Percentiles rank a stretch among this genome's conserved stretches.
Conservation (phyloP, 1,284 basidiomycete species). For the Rugosomyces carneus region DNA sequence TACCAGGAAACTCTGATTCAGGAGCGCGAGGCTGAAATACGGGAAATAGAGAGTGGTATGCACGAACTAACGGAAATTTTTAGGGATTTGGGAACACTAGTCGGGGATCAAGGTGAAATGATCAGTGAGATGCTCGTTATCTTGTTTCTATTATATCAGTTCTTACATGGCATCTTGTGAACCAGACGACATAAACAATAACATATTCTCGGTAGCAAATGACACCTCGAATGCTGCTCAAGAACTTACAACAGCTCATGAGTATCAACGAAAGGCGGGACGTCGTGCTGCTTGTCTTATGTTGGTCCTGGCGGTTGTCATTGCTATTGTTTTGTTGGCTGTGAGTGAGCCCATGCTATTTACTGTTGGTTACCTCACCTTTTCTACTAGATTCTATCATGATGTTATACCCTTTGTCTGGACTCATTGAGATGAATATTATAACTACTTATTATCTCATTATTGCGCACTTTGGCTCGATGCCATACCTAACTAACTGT, state of each 20-base stretch:
- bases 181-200: conserved; percentile 94
- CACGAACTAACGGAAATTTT: conserved; percentile 98
- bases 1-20: conserved; percentile 96
- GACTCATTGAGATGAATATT: not conserved
- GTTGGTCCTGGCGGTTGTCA: conserved; percentile 83
- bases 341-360: conserved; percentile 52
- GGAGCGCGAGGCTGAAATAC: conserved; percentile 92
- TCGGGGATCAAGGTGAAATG: conserved; percentile 93
- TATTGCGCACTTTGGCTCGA: too few species aligned
- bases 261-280: conserved; percentile 94
- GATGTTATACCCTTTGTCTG: conserved; percentile 1
- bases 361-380: not conserved
- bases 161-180: not conserved
- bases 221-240: conserved; percentile 84
- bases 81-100: conserved; percentile 91
- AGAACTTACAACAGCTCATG: conserved; percentile 86
- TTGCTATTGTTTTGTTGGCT: conserved; percentile 87
- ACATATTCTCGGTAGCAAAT: conserved; percentile 82
- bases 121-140: too few species aligned
- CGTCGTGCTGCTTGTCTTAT: conserved; percentile 86
- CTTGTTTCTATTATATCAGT: not conserved
- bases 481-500: too few species aligned
- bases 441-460: not conserved
- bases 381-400: conserved; percentile 14
- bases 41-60: conserved; percentile 96